Evolutionary conservation across 495 filamentous ascomycete genomes (phyloP), one percentile per base, ranked within the genome.

Genomic region (Xylaria grammica): DNA sequence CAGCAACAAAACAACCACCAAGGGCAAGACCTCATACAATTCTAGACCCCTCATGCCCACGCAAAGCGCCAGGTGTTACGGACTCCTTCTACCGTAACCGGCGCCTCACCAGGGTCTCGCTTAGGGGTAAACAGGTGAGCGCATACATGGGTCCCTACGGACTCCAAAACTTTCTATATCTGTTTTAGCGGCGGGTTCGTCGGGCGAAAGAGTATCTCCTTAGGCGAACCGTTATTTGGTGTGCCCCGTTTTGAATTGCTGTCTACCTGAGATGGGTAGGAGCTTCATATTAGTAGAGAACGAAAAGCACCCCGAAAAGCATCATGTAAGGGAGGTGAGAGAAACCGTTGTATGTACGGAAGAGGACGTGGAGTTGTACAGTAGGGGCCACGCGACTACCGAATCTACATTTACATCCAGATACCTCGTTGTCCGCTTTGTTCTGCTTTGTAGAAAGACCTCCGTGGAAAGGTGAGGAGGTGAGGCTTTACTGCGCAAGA

Each of bases 11-110:
- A 87, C 68, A 83, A 87, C 67, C 86, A 89, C 71, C 81, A 82
- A 65, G 83, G 85, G 30, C 89, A 90, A 63, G 94, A 95, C 78
- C 82, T 99, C 82, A 99, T 99, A 76, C 93, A 97, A 81, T 87
- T 97, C 70, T 98, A 86, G 67, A 68, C 45, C 52, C 27, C 51
- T 30, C 30, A 58, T 53, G 34, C 60, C 67, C 45, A 32, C 30
- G 26, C 38, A 60, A 56, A 9, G 30, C 22, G 30, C 60, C 50
- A 8, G 30, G 19, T 30, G 29, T 9, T 48, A 17, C 27, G n/a
- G 27, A 51, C 27, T 62, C 22, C 26, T 30, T 22, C 17, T 46
- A 27, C 2, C 22, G 10, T 24, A 24, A 36, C 38, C 8, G 17
- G 29, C 5, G 15, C 2, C n/a, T 45, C 40, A 1, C 38, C 17